A percentile compares a stretch with the other conserved stretches of the same genome.
Conservation (phyloP, 179 eudicot species). For the Patellifolia procumbens region DNA sequence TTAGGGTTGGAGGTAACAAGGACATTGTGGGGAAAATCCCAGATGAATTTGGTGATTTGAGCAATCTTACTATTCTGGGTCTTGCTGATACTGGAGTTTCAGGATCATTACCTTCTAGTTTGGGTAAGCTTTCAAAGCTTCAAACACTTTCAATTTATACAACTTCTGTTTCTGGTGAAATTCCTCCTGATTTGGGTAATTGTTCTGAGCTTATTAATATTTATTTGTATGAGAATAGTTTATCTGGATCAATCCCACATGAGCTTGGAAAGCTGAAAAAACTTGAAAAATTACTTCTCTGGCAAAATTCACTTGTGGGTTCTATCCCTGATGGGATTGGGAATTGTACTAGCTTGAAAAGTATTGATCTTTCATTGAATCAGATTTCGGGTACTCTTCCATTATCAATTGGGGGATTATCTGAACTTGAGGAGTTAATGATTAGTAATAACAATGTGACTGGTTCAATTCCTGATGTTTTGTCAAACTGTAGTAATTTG, state of each 20-base stretch:
- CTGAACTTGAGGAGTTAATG: constrained; percentile 47
- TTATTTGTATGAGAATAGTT: constrained; percentile 51
- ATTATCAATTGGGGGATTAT: constrained; percentile 34
- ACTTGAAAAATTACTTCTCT: constrained; percentile 50
- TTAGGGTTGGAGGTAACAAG: constrained; percentile 59
- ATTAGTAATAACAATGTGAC: constrained; percentile 51
- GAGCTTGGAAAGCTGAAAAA: constrained; percentile 47
- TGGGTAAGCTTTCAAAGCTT: constrained; percentile 59
- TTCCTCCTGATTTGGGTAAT: constrained; percentile 54
- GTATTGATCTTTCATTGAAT: constrained; percentile 51
- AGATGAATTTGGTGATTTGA: constrained; percentile 46
- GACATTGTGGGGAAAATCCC: constrained; percentile 61
- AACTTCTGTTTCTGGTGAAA: constrained; percentile 51
- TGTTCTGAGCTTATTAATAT: constrained; percentile 55
- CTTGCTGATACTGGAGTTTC: constrained; percentile 61
- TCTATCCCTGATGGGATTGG: constrained; percentile 48
- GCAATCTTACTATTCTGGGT: constrained; percentile 46
- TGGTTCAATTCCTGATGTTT: constrained; percentile 46
- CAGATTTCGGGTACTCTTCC: constrained; percentile 51
- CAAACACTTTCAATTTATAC: constrained; percentile 58
- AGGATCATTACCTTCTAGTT: constrained; percentile 46
- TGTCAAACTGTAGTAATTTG: constrained; percentile 48
- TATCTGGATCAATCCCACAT: constrained; percentile 57
- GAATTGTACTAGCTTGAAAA: constrained; percentile 40
- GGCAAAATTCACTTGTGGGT: constrained; percentile 54